Conservation (phyloP, 1,284 basidiomycete genomes). For the Ustilago lituana region DNA sequence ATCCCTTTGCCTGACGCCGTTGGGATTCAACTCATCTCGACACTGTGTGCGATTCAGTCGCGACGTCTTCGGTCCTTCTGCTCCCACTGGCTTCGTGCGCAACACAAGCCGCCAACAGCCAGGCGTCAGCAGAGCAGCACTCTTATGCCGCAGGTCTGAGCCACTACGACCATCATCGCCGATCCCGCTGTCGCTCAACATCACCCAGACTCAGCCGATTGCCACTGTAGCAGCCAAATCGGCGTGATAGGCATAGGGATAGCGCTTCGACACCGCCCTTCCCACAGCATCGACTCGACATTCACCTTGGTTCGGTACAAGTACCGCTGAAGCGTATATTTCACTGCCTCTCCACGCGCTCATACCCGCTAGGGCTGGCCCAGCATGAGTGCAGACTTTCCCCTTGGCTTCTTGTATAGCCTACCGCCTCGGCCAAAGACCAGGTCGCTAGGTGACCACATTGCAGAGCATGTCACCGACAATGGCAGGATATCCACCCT, state of each 20-base stretch:
- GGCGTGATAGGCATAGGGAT: too few species aligned
- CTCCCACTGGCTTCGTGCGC: not conserved
- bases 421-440: slow-evolving; percentile 54
- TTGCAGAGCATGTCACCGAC: slow-evolving; percentile 65
- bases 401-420: slow-evolving; percentile 61
- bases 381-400: slow-evolving; percentile 59
- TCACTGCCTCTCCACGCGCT: slow-evolving; percentile 2
- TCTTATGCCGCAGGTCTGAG: not conserved
- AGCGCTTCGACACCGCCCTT: not conserved
- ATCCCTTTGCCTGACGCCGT: too few species aligned
- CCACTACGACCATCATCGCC: too few species aligned
- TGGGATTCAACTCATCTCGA: too few species aligned
- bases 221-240: too few species aligned
- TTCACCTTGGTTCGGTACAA: too few species aligned
- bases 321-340: too few species aligned
- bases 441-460: slow-evolving; percentile 62
- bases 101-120: not conserved
- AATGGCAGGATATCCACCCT: slow-evolving; percentile 60
- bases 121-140: too few species aligned
- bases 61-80: not conserved
- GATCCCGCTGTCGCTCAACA: too few species aligned
- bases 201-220: too few species aligned
- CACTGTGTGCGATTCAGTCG: too few species aligned
- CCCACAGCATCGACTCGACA: not conserved
- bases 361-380: slow-evolving; percentile 35